A percentile compares a stretch with the other conserved stretches of the same genome.
These are phyloP conservation scores for Candida coleopterorum DNA, from an alignment of 805 yeast species.

Conservation along the genomic window DNA sequence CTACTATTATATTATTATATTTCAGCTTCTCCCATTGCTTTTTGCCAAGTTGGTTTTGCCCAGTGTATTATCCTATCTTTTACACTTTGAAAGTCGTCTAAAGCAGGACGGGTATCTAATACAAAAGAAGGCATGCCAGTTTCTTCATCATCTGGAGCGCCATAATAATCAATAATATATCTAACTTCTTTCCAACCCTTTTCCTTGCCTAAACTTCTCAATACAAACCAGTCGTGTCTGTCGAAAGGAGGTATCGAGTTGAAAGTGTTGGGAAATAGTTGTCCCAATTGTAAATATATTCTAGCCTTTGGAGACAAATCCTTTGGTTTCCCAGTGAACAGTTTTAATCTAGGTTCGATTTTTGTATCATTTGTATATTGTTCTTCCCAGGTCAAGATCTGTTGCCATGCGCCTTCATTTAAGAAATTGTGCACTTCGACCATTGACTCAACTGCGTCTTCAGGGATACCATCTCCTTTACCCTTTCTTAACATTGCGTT, in stretches of 20 bases:
- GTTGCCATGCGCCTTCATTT: conserved; percentile 97
- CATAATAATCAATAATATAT: conserved; percentile 92
- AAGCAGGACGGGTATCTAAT: conserved; percentile 93
- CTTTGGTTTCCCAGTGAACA: conserved; percentile 89
- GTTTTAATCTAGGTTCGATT: conserved; percentile 68
- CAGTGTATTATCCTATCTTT: conserved; percentile 67
- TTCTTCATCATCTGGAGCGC: conserved; percentile 86
- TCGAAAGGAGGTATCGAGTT: conserved; percentile 88
- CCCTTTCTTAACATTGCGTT: conserved; percentile 97
- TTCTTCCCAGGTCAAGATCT: conserved; percentile 87
- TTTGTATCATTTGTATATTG: conserved; percentile 54
- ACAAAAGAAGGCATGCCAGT: conserved; percentile 88
- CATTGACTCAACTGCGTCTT: conserved; percentile 95
- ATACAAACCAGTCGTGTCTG: conserved; percentile 97
- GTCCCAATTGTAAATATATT: conserved; percentile 59
- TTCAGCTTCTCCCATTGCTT: conserved; percentile 75
- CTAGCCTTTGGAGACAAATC: conserved; percentile 84
- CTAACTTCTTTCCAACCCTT: conserved; percentile 68
- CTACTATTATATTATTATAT: too few relatives aligned
- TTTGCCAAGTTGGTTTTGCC: conserved; percentile 60
- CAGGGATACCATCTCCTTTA: conserved; percentile 81
- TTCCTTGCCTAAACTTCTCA: conserved; percentile 50
- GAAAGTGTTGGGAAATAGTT: conserved; percentile 66
- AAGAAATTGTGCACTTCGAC: conserved; percentile 94
- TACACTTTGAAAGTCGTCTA: conserved; percentile 62